Evolutionary conservation across 2,329 filamentous ascomycete species (phyloP), one percentile per base, ranked within the genome.

Genomic region (Pseudogymnoascus sp.): DNA sequence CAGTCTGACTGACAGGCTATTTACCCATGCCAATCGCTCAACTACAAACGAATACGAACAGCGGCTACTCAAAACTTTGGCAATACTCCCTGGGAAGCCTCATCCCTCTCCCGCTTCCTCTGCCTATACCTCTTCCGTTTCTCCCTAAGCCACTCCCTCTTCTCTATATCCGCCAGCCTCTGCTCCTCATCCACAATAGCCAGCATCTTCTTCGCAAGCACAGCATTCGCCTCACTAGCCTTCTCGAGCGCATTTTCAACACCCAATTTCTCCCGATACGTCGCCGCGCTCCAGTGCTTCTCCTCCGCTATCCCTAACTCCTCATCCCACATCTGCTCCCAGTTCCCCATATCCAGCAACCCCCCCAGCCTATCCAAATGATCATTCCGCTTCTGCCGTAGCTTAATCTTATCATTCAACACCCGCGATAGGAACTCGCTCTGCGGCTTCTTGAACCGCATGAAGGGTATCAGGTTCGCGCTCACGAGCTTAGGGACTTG

Each of bases 361-460:
- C 62, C 46, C 8, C 75, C 70, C 21, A 84, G 68, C 5, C 74
- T 68, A 7, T 77, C 65, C 0, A 78, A 68, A 14, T 69, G 69
- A 56, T 75, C 64, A 11, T 81, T 72, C 14, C 79, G 75, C 49
- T 72, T 71, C 46, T 78, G 74, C n/a, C 80, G 80, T 40, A 75
- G 71, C 3, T 71, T 65, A 16, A 81, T 72, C 68, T 83, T 84
- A 60, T 82, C 76, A 8, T 78, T 76, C 1, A 93, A 69, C 14
- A 87, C 79, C 7, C 81, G 76, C n/a, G 79, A 82, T 18, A 93
- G 74, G n/a, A 75, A 74, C 0, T 72, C 71, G 1, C 87, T 82
- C 72, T 92, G 87, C 3, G 86, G 86, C 72, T 88, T 89, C 66
- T 77, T 80, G 49, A 88, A 74, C 37, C 89, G 84, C 28, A 93